phyloP scores from a whole-genome alignment of 2,329 filamentous ascomycete genomes.

The Nothomitra cinnamomea region DNA sequence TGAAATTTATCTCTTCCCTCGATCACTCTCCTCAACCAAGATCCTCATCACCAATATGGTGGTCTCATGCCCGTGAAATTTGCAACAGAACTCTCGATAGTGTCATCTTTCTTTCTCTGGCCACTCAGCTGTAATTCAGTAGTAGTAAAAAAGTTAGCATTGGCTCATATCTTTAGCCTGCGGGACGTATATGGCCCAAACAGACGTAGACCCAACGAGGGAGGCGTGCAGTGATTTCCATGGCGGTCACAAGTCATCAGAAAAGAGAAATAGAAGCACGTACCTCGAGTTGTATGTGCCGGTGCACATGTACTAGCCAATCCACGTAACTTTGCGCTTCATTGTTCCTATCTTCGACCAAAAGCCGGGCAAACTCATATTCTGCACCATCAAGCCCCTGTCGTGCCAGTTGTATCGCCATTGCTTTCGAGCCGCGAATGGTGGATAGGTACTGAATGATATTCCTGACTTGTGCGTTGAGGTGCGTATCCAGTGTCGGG shows the following conservation, averaged over 20 bases:
- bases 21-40: neutral
- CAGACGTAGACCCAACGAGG: constrained; percentile 23
- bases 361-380: constrained; percentile 81
- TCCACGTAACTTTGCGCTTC: constrained; percentile 97
- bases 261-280: constrained; percentile 9
- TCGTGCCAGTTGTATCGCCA: constrained; percentile 77
- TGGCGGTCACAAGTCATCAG: constrained; percentile 25
- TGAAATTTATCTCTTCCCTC: neutral
- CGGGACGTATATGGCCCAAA: neutral
- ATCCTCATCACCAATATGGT: constrained; percentile 34
- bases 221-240: constrained; percentile 16
- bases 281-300: constrained; percentile 73
- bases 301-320: constrained; percentile 91
- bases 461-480: constrained; percentile 91
- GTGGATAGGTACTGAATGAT: constrained; percentile 72
- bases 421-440: constrained; percentile 68
- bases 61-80: constrained; percentile 43
- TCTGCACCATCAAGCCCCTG: constrained; percentile 91
- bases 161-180: neutral
- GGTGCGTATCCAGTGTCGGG: constrained; percentile 73
- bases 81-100: constrained; percentile 30
- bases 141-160: constrained; percentile 9
- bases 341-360: constrained; percentile 92
- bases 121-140: constrained; percentile 38
- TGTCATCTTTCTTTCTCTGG: constrained; percentile 53